Evolutionary conservation across 139 green algal species (phyloP).

Genomic region (Volvox reticuliferus): DNA sequence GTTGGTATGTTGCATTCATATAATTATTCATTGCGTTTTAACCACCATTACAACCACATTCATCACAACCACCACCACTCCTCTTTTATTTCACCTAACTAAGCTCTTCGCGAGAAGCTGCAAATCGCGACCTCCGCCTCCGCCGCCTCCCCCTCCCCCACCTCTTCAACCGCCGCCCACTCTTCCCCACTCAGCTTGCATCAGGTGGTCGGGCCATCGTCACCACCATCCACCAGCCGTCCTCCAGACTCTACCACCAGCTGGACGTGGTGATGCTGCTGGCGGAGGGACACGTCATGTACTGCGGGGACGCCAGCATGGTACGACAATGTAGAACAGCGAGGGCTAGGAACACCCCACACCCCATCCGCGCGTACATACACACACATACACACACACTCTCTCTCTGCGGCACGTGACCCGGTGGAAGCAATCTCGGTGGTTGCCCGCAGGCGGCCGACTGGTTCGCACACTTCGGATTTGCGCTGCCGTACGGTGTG

Average conservation of each 20-base stretch:
- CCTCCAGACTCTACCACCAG: constrained; percentile 79
- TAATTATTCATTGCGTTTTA: too few relatives aligned
- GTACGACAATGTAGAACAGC: constrained; percentile 17
- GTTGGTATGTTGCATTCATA: too few relatives aligned
- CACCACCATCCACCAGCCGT: constrained; percentile 94
- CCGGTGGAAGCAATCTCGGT: too few relatives aligned
- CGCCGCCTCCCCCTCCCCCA: not conserved
- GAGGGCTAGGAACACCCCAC: too few relatives aligned
- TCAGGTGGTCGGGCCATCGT: constrained; percentile 79
- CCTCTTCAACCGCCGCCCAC: not conserved
- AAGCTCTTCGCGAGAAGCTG: too few relatives aligned
- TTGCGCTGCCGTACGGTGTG: constrained; percentile 71
- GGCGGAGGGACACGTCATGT: constrained; percentile 80
- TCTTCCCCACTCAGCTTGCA: constrained; percentile 60
- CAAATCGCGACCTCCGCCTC: too few relatives aligned
- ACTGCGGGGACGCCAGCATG: constrained; percentile 72
- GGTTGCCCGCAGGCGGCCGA: constrained; percentile 46
- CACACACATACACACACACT: too few relatives aligned
- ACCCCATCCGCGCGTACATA: too few relatives aligned
- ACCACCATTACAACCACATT: too few relatives aligned
- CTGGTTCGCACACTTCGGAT: constrained; percentile 79
- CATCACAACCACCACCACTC: too few relatives aligned
- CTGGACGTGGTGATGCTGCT: constrained; percentile 79
- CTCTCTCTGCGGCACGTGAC: too few relatives aligned
- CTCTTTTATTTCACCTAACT: too few relatives aligned